These are phyloP conservation scores for Scytalidium sp. DNA, from an alignment of 2,329 filamentous ascomycete genomes.

Conservation along the genomic window DNA sequence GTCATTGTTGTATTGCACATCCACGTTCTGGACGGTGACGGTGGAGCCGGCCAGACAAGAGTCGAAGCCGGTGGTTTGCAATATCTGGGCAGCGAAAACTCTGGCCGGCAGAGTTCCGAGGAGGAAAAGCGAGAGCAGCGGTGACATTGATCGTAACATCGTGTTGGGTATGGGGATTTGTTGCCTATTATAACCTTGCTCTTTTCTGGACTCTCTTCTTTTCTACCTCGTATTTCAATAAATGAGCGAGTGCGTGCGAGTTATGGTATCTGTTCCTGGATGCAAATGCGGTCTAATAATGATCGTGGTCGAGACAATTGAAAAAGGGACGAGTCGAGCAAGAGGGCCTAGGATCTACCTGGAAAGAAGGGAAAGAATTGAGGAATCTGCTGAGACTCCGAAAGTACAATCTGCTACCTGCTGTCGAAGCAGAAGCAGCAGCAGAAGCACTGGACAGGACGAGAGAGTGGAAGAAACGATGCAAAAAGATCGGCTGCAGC, in stretches of 20 bases:
- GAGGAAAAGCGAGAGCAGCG: constrained; percentile 22
- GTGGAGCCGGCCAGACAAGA: constrained; percentile 60
- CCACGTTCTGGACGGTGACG: constrained; percentile 69
- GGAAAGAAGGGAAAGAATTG: constrained; percentile 38
- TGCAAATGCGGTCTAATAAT: neutral
- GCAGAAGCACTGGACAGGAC: neutral
- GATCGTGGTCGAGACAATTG: constrained; percentile 1
- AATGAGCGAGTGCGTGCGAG: neutral
- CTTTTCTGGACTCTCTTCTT: no score
- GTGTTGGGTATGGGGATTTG: constrained; percentile 10
- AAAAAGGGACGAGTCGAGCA: constrained; percentile 18
- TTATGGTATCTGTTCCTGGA: neutral
- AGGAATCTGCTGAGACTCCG: neutral
- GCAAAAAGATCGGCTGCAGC: neutral
- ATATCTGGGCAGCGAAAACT: constrained; percentile 65
- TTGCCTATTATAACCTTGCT: neutral
- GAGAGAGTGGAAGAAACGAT: neutral
- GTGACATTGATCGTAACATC: constrained; percentile 24
- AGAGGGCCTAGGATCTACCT: constrained; percentile 57
- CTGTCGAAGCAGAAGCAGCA: neutral
- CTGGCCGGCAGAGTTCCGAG: constrained; percentile 24
- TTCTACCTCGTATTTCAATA: no score
- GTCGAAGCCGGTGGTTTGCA: constrained; percentile 78
- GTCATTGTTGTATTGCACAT: constrained; percentile 76
- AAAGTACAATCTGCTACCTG: neutral